Conservation (phyloP, 2,329 filamentous ascomycete species). For the Cladophialophora bantiana region DNA sequence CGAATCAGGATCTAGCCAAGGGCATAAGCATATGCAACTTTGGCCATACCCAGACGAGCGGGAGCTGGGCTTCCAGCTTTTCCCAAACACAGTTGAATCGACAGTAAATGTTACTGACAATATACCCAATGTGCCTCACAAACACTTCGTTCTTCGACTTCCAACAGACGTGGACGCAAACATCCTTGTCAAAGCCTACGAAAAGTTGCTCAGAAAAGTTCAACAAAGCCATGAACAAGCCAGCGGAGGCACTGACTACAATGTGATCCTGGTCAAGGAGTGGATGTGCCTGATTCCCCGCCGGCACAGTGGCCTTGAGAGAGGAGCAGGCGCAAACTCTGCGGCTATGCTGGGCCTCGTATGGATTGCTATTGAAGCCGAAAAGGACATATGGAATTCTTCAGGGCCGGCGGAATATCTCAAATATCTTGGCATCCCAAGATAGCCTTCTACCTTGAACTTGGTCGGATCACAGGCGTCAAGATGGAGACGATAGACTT, state of each 20-base stretch:
- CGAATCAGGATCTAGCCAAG: conserved; percentile 52
- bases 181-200: conserved; percentile 34
- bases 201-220: conserved; percentile 37
- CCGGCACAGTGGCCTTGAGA: conserved; percentile 35
- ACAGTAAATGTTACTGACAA: conserved; percentile 30
- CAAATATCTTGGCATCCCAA: conserved; percentile 38
- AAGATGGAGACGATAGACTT: not conserved
- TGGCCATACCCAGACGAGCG: conserved; percentile 45
- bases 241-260: conserved; percentile 39
- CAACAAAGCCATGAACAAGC: conserved; percentile 32
- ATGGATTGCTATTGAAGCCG: conserved; percentile 36
- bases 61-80: conserved; percentile 36
- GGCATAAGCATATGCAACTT: conserved; percentile 57
- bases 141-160: conserved; percentile 43
- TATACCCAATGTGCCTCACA: conserved; percentile 40
- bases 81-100: conserved; percentile 39
- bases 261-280: conserved; percentile 42
- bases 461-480: not conserved
- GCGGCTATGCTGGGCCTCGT: conserved; percentile 42
- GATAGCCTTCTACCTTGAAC: not conserved
- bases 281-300: conserved; percentile 41
- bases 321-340: conserved; percentile 38
- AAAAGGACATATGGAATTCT: conserved; percentile 38
- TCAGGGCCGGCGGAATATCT: conserved; percentile 36
- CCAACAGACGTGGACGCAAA: conserved; percentile 27